Percentiles rank a stretch among this genome's conserved stretches.
Evolutionary conservation across 352 stramenopile species (phyloP).

Genomic region (Phytopythium oedochilum): DNA sequence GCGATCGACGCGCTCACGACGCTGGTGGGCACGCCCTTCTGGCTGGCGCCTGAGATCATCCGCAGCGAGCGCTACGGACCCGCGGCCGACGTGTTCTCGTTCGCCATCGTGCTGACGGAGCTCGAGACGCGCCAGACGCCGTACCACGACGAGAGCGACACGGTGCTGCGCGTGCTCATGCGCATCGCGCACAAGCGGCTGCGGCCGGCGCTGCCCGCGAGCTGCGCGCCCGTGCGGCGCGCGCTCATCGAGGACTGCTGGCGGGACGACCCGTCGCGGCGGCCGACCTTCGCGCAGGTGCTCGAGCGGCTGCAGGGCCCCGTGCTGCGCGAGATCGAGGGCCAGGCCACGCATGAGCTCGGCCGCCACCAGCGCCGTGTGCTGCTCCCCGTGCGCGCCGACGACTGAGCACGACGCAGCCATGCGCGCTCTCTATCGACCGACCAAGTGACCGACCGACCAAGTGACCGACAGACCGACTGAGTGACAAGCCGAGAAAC

Average conservation of each 20-base stretch:
- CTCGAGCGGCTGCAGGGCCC: constrained; percentile 67
- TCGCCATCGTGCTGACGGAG: constrained; percentile 85
- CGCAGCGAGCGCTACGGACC: constrained; percentile 80
- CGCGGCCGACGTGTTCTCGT: constrained; percentile 84
- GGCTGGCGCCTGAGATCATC: constrained; percentile 87
- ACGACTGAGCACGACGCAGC: no score
- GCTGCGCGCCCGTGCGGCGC: constrained; percentile 46
- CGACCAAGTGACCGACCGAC: no score
- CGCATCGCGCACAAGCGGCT: constrained; percentile 67
- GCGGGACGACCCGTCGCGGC: constrained; percentile 36
- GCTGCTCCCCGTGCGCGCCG: no score
- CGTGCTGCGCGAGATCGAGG: constrained; percentile 78
- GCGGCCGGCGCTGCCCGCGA: constrained; percentile 62
- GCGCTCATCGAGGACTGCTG: constrained; percentile 78
- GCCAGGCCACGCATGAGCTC: constrained; percentile 29
- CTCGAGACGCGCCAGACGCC: constrained; percentile 79
- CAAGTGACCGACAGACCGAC: no score
- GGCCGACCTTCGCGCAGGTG: constrained; percentile 76
- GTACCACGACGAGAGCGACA: constrained; percentile 75
- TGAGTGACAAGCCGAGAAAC: no score
- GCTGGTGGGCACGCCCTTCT: constrained; percentile 83
- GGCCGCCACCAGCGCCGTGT: constrained; percentile 18
- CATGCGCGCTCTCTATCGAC: no score
- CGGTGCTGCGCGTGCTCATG: constrained; percentile 77
- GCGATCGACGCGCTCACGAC: constrained; percentile 83